A percentile compares a stretch with the other conserved stretches of the same genome.
Evolutionary conservation across 1,284 basidiomycete genomes (phyloP).

Genomic region (Tremellales sp.): DNA sequence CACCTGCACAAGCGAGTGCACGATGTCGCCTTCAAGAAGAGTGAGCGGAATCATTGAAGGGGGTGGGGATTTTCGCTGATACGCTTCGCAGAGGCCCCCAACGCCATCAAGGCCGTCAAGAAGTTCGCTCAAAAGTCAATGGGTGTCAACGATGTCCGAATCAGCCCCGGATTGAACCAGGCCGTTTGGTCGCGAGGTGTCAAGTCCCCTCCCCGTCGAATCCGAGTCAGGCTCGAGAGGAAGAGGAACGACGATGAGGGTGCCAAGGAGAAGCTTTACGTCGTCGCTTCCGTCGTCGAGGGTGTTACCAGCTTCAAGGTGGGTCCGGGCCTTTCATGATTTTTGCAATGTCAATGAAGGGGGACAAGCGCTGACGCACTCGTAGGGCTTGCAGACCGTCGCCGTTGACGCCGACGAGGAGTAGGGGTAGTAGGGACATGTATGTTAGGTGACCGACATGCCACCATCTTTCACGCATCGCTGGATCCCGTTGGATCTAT

Average conservation of each 20-base stretch:
- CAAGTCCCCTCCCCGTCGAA: constrained; percentile 82
- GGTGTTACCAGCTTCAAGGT: constrained; percentile 78
- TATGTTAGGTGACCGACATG: not conserved
- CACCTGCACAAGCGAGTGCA: constrained; percentile 91
- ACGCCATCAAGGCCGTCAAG: constrained; percentile 86
- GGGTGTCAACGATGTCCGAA: constrained; percentile 85
- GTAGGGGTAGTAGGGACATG: constrained; percentile 3
- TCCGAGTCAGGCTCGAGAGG: constrained; percentile 90
- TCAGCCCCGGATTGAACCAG: constrained; percentile 92
- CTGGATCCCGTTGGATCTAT: too few relatives aligned
- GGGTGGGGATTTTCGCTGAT: constrained; percentile 8
- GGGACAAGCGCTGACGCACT: constrained; percentile 3
- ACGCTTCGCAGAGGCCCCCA: constrained; percentile 62
- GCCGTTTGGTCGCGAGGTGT: constrained; percentile 77
- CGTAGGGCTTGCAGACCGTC: constrained; percentile 73
- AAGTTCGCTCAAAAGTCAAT: constrained; percentile 86
- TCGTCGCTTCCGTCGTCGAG: constrained; percentile 76
- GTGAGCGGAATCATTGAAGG: constrained; percentile 41
- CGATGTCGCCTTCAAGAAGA: constrained; percentile 88
- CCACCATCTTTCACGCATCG: too few relatives aligned
- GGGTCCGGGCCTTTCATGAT: constrained; percentile 24
- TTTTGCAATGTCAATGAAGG: not conserved
- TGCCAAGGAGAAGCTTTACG: constrained; percentile 95
- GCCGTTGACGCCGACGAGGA: constrained; percentile 66
- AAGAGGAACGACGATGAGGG: constrained; percentile 92